Percentiles rank a stretch among this genome's conserved stretches.
phyloP scores from a whole-genome alignment of 192 early-diverging fungal species.

The Coemansia erecta region DNA sequence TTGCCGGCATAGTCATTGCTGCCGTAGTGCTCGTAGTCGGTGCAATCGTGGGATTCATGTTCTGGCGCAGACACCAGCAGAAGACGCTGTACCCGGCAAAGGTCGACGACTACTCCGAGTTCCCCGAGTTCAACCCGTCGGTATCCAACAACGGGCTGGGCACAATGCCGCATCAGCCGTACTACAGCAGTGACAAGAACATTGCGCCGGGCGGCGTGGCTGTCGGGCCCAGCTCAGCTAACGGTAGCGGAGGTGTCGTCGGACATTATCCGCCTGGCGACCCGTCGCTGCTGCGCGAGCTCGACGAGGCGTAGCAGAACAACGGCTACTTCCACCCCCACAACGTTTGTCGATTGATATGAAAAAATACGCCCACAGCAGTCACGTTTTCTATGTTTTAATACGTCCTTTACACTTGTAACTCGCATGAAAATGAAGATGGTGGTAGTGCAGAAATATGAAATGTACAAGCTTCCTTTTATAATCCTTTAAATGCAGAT shows the following conservation, averaged over 20 bases:
- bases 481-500: too few species aligned
- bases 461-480: too few species aligned
- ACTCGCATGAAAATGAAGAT: too few species aligned
- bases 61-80: conserved; percentile 46
- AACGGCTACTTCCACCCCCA: too few species aligned
- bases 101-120: conserved; percentile 38
- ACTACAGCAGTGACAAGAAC: conserved; percentile 17
- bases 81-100: conserved; percentile 38
- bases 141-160: conserved; percentile 16
- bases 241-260: background rate
- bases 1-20: conserved; percentile 39
- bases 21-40: conserved; percentile 18
- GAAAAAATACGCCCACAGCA: too few species aligned
- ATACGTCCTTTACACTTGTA: too few species aligned
- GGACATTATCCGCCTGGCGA: background rate
- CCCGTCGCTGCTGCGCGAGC: conserved; percentile 8
- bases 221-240: background rate
- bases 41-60: conserved; percentile 19
- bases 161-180: background rate
- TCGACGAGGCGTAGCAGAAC: conserved; percentile 2
- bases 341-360: too few species aligned
- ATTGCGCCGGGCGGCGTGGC: background rate
- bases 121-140: conserved; percentile 45
- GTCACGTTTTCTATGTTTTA: too few species aligned
- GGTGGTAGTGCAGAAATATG: too few species aligned